phyloP scores from a whole-genome alignment of 805 yeast genomes.

The Nakazawaea siamensis region DNA sequence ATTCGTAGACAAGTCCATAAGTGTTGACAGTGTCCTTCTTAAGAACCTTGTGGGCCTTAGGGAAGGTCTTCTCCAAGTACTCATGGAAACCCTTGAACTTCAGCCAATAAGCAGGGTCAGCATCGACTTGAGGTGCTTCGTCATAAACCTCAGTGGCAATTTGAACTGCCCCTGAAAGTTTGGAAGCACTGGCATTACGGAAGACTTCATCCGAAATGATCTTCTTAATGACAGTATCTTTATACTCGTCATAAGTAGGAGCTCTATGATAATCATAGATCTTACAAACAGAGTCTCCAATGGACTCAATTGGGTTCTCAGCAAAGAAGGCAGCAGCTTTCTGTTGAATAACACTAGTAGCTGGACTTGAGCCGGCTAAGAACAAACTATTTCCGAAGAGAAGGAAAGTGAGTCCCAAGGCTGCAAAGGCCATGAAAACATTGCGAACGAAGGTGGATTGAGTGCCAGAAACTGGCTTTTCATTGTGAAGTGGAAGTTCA shows the following conservation, averaged over 20 bases:
- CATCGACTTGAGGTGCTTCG: conserved; percentile 35
- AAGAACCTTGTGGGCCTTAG: conserved; percentile 36
- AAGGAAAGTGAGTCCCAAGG: neutral
- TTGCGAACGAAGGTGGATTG: neutral
- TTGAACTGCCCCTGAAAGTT: conserved; percentile 41
- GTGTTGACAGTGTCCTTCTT: conserved; percentile 48
- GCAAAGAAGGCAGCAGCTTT: conserved; percentile 2
- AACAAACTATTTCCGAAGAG: neutral
- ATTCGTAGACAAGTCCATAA: conserved; percentile 52
- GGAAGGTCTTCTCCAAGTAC: conserved; percentile 48
- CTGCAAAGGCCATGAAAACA: neutral
- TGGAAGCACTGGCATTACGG: conserved; percentile 27
- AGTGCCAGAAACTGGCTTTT: neutral
- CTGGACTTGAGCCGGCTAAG: neutral
- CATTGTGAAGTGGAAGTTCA: conserved; percentile 5
- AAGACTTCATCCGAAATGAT: conserved; percentile 28
- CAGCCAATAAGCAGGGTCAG: conserved; percentile 44
- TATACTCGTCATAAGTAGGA: conserved; percentile 11
- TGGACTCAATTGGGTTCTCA: neutral
- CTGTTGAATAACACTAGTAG: neutral
- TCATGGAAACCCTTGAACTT: conserved; percentile 39
- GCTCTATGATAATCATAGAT: conserved; percentile 14
- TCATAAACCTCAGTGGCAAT: conserved; percentile 50
- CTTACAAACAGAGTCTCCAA: conserved; percentile 12
- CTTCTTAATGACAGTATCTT: conserved; percentile 11